A percentile compares a stretch with the other conserved stretches of the same genome.
Conservation (phyloP, 177 flowering plant genomes). For the Telopea speciosissima region DNA sequence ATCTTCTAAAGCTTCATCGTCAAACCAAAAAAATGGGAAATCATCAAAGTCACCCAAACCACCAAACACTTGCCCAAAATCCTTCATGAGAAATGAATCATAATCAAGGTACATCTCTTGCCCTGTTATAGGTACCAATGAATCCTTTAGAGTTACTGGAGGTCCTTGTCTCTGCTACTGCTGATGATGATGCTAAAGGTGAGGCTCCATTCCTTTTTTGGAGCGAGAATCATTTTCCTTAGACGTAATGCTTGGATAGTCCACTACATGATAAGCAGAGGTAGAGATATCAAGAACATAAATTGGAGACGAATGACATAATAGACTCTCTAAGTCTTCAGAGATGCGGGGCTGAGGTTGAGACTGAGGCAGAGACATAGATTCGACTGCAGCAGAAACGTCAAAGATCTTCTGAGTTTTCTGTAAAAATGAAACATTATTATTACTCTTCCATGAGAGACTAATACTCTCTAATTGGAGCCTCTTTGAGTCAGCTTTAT, state of each 20-base stretch:
- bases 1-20: slow-evolving; percentile 22
- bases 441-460: slow-evolving; percentile 9
- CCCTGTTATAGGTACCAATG: slow-evolving; percentile 14
- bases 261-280: slow-evolving; percentile 9
- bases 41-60: slow-evolving; percentile 41
- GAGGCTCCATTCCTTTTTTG: no score
- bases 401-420: no score
- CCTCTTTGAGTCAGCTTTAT: slow-evolving; percentile 33
- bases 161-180: slow-evolving; percentile 20
- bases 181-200: no score
- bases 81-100: slow-evolving; percentile 37
- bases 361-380: no score
- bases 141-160: slow-evolving; percentile 3
- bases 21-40: slow-evolving; percentile 34
- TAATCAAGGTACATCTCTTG: slow-evolving; percentile 28
- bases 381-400: slow-evolving; percentile 2
- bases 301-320: slow-evolving; percentile 42
- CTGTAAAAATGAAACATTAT: no score
- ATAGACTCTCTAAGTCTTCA: slow-evolving; percentile 30
- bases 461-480: slow-evolving; percentile 32
- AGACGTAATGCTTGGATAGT: no score
- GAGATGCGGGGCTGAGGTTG: slow-evolving; percentile 22
- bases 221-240: no score
- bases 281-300: slow-evolving; percentile 34
- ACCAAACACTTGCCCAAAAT: slow-evolving; percentile 27